Evolutionary conservation across 2,329 filamentous ascomycete species (phyloP).

Genomic region (Cyclaneusma minus): DNA sequence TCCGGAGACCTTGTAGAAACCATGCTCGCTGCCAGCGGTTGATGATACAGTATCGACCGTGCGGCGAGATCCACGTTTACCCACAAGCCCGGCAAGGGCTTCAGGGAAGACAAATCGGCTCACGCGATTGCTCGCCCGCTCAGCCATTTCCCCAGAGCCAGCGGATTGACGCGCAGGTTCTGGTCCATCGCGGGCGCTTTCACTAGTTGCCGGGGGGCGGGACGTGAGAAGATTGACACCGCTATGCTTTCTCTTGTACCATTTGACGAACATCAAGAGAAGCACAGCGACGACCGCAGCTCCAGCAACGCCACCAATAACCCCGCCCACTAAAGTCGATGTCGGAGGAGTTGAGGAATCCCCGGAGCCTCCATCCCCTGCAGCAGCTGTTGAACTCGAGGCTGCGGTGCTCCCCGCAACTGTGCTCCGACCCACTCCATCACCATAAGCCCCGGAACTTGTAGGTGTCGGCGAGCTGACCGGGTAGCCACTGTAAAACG

Average conservation of each 20-base stretch:
- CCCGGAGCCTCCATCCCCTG: constrained; percentile 6
- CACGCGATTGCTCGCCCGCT: constrained; percentile 24
- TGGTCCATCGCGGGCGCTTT: constrained; percentile 13
- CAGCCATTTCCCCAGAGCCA: constrained; percentile 24
- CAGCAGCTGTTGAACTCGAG: constrained; percentile 9
- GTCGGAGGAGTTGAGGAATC: constrained; percentile 9
- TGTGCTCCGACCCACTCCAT: constrained; percentile 4
- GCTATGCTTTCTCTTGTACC: constrained; percentile 33
- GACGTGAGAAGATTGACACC: too few relatives aligned
- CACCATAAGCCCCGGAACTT: constrained; percentile 1
- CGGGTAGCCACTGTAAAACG: too few relatives aligned
- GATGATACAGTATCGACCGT: constrained; percentile 16
- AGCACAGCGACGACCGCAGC: constrained; percentile 38
- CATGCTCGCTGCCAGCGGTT: constrained; percentile 31
- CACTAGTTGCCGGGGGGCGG: too few relatives aligned
- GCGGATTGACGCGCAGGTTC: constrained; percentile 4
- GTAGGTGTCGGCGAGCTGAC: too few relatives aligned
- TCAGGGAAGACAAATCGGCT: constrained; percentile 34
- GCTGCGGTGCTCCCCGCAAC: constrained; percentile 2
- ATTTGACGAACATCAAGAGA: constrained; percentile 35
- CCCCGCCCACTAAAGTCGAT: constrained; percentile 15
- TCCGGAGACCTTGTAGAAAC: constrained; percentile 51
- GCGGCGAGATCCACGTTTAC: constrained; percentile 18
- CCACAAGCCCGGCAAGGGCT: constrained; percentile 29
- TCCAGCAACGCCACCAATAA: constrained; percentile 30